These are phyloP conservation scores for Cyclocybe cylindracea DNA, from an alignment of 768 basidiomycete species.

Conservation along the genomic window DNA sequence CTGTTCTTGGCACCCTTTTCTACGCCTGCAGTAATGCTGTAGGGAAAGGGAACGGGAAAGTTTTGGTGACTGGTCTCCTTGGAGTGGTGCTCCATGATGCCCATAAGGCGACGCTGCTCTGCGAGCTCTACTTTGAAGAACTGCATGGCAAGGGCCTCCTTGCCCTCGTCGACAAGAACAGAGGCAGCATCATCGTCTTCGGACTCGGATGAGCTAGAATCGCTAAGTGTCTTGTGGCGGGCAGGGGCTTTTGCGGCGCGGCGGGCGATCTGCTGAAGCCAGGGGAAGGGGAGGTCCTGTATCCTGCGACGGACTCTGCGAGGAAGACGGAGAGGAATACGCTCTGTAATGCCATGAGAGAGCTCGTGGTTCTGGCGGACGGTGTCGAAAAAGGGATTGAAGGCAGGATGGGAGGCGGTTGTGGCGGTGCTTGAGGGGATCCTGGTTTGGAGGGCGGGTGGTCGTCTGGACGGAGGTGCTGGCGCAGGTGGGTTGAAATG, in stretches of 20 bases:
- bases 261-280: constrained; percentile 73
- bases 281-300: constrained; percentile 77
- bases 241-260: constrained; percentile 38
- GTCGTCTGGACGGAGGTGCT: constrained; percentile 13
- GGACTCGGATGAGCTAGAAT: constrained; percentile 31
- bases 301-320: constrained; percentile 55
- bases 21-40: constrained; percentile 92
- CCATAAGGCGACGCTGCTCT: constrained; percentile 86
- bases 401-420: constrained; percentile 35
- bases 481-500: constrained; percentile 16
- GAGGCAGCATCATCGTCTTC: constrained; percentile 28
- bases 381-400: constrained; percentile 95
- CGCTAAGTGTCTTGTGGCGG: constrained; percentile 17
- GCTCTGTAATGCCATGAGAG: constrained; percentile 71
- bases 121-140: constrained; percentile 92
- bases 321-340: constrained; percentile 71
- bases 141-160: constrained; percentile 80
- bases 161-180: constrained; percentile 60
- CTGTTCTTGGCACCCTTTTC: constrained; percentile 95
- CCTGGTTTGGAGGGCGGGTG: constrained; percentile 12
- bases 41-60: constrained; percentile 56
- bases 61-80: constrained; percentile 47
- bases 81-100: constrained; percentile 90
- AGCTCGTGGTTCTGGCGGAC: constrained; percentile 88
- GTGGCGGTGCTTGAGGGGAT: constrained; percentile 14